These are phyloP conservation scores for Geotrichum restrictum DNA, from an alignment of 1,139 yeast species.

Conservation along the genomic window DNA sequence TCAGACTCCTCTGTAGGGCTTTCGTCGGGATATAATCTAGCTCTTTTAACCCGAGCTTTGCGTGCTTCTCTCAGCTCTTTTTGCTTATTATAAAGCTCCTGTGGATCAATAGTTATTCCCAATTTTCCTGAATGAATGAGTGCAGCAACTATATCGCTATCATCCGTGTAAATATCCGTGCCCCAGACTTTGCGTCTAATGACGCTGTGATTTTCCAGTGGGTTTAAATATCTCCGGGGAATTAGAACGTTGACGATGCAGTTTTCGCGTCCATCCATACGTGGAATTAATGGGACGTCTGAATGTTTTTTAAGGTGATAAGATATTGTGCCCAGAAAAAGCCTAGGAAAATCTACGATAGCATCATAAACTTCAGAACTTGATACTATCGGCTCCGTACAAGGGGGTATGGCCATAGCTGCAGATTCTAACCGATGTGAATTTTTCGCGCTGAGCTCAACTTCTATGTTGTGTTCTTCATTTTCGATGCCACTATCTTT, in stretches of 20 bases:
- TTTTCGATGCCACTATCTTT: background rate
- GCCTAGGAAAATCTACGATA: constrained; percentile 47
- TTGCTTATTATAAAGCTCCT: too few species aligned
- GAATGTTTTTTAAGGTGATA: constrained; percentile 48
- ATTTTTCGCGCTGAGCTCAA: constrained; percentile 16
- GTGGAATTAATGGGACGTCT: constrained; percentile 32
- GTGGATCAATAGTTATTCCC: too few species aligned
- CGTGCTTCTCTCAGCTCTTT: too few species aligned
- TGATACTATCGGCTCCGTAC: constrained; percentile 41
- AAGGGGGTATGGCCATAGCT: too few species aligned
- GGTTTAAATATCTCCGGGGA: constrained; percentile 41
- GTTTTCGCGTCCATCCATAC: constrained; percentile 52
- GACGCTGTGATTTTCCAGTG: constrained; percentile 42
- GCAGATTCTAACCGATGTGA: constrained; percentile 25
- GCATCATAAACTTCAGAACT: constrained; percentile 46
- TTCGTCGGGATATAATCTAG: background rate
- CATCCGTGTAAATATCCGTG: constrained; percentile 87
- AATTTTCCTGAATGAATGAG: constrained; percentile 67
- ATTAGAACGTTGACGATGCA: constrained; percentile 59
- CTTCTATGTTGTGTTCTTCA: background rate
- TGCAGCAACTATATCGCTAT: constrained; percentile 74
- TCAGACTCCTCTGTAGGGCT: background rate
- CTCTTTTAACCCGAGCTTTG: background rate
- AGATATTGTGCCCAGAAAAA: constrained; percentile 56
- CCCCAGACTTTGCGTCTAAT: constrained; percentile 77